phyloP scores from a whole-genome alignment of 768 basidiomycete genomes.

The Phaeotremella skinneri region DNA sequence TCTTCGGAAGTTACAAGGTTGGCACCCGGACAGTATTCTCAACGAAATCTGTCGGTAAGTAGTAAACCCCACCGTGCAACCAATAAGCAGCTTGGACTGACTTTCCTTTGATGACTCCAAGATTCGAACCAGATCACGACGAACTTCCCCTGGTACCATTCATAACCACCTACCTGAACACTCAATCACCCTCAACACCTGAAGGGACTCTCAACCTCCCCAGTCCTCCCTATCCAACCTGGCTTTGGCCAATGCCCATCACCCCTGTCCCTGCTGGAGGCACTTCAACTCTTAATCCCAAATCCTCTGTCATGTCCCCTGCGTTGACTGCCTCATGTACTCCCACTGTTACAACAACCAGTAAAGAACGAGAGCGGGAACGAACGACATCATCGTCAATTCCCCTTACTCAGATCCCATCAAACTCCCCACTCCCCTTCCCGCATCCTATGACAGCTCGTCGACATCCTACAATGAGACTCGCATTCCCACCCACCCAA shows the following conservation, averaged over 20 bases:
- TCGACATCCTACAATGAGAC: slow-evolving; percentile 40
- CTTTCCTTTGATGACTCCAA: not conserved
- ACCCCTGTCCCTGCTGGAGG: not conserved
- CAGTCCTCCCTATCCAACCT: slow-evolving; percentile 29
- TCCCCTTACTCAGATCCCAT: not conserved
- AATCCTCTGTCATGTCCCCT: not conserved
- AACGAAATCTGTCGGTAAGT: slow-evolving; percentile 39
- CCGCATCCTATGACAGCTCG: slow-evolving; percentile 34
- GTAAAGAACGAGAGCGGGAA: slow-evolving; percentile 11
- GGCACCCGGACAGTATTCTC: slow-evolving; percentile 38
- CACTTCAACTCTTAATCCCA: not conserved
- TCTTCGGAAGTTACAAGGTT: slow-evolving; percentile 44
- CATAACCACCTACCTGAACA: slow-evolving; percentile 29
- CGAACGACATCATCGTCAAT: not conserved
- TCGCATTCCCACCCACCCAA: slow-evolving; percentile 28
- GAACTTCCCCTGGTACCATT: slow-evolving; percentile 39
- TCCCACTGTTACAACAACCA: slow-evolving; percentile 12
- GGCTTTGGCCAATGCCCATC: slow-evolving; percentile 35
- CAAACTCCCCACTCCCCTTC: slow-evolving; percentile 22
- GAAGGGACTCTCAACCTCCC: slow-evolving; percentile 29
- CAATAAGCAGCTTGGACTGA: not conserved
- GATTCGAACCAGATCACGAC: slow-evolving; percentile 44
- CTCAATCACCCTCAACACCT: not conserved
- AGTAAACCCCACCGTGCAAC: not conserved
- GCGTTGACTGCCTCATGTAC: slow-evolving; percentile 1